These are phyloP conservation scores for Fusarium tricinctum DNA, from an alignment of 2,329 filamentous ascomycete species.

Conservation along the genomic window DNA sequence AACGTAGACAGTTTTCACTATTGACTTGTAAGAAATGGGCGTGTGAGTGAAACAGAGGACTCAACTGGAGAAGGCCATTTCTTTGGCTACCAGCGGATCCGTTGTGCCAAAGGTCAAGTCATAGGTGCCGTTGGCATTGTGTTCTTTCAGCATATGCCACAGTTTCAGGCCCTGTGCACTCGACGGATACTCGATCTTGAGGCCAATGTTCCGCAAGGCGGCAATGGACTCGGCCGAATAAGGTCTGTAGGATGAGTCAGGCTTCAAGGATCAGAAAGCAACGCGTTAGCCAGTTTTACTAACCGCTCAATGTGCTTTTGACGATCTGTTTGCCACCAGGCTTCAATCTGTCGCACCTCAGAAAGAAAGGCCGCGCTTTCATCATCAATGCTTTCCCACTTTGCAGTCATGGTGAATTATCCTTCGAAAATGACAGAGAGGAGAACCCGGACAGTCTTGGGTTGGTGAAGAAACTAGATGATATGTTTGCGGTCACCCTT, in stretches of 20 bases:
- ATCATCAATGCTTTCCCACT: neutral
- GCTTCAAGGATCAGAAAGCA: neutral
- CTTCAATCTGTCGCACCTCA: neutral
- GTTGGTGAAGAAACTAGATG: too few species aligned
- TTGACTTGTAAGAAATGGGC: neutral
- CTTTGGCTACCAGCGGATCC: neutral
- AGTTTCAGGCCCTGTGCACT: neutral
- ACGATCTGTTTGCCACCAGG: neutral
- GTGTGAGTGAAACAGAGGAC: neutral
- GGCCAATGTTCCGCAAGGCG: neutral
- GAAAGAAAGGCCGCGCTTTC: neutral
- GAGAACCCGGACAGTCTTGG: too few species aligned
- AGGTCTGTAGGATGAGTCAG: neutral
- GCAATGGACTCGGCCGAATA: neutral
- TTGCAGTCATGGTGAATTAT: neutral
- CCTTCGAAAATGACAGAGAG: neutral
- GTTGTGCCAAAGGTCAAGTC: neutral
- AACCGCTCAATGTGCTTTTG: neutral
- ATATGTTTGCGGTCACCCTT: too few species aligned
- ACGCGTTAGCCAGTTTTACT: too few species aligned
- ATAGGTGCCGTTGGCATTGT: neutral
- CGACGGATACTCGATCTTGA: neutral
- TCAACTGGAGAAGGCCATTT: neutral
- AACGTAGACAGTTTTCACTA: neutral
- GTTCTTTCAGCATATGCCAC: neutral